Evolutionary conservation across 495 filamentous ascomycete genomes (phyloP), one percentile per base, ranked within the genome.

Genomic region (Daldinia vernicosa): DNA sequence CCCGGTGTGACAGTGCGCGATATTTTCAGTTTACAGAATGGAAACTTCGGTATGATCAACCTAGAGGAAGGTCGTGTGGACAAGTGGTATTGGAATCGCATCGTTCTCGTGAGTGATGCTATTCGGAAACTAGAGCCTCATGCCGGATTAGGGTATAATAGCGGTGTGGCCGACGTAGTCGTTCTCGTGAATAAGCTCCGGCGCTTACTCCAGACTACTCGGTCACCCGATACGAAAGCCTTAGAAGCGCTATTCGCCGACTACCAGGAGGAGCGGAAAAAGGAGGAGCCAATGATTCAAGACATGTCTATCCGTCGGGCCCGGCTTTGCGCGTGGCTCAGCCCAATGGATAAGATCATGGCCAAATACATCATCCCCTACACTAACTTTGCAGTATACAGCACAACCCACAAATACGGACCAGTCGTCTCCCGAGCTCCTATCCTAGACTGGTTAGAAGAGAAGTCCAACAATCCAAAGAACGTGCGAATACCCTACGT

Each of bases 31-130:
- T 66, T 69, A 1, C 55, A 69, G 11, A 53, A 63, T 3, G 72
- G 66, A 9, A 70, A 60, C 26, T 45, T 53, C 3, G 72, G 70
- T n/a, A 54, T 83, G 66, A 69, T 78, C 12, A 67, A 63, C 15
- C 59, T 84, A 6, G 81, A 85, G 65, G 83, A 85, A 64, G 75
- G 76, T 4, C 72, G 78, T 0, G 53, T 81, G 22, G 74, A 81
- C 4, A 61, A 71, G 9, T 84, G 83, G 83, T 68, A 47, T 19
- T 80, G 69, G 55, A 79, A 74, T 15, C 74, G 82, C 17, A 69
- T 83, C 45, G 79, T 84, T 6, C 75, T 81, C 26, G 67, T 82
- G 1, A 83, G 83, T 11, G 83, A 85, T 57, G 75, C 82, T 6
- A 73, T 80, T 22, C 82, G 83, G 60, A 84, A 84, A 69, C 69